Evolutionary conservation across 805 yeast species (phyloP), one percentile per base, ranked within the genome.

Genomic region (Middelhovenomyces tepae): DNA sequence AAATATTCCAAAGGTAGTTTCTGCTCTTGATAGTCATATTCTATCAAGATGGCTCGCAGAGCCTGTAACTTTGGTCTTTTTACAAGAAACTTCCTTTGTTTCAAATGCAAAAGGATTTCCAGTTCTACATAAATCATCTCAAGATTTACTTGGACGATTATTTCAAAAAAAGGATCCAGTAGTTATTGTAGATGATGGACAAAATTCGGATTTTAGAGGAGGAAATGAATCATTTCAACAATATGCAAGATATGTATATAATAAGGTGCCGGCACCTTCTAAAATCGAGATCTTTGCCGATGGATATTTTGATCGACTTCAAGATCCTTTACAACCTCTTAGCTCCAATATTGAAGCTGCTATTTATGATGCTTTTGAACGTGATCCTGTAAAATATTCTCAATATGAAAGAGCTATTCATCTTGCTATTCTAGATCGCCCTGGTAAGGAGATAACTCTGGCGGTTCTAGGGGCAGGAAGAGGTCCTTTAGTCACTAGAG

Each of bases 391-490:
- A 30, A 87, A 87, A 54, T 87, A 87, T 51, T 63, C 67, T 6
- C 65, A 66, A 39, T 87, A 87, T 51, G 76, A 68, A 38, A 46
- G 58, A 17, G 94, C 94, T 1, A 71, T 81, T 4, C 59, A 57
- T 16, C 51, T 63, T 27, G 84, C 87, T 0, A 38, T 80, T 11
- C 44, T 67, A 54, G 42, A 40, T 18, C 28, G 41, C 15, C 43
- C 50, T 6, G 36, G 32, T 35, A 44, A 67, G 13, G 37, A 24
- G 16, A 27, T 36, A 4, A 13, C 23, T 7, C 57, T 82, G 6
- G 65, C 80, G 3, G 67, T 87, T 2, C 75, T 80, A 2, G 96
- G 96, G 0, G 91, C 95, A 0, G 96, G 96, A 1, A 60, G 85
- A 28, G 96, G 96, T 1, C 87, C 89, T 0, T 56, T 87, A 18